These are phyloP conservation scores for Heteromeles arbutifolia DNA, from an alignment of 306 rosid species.

Conservation along the genomic window DNA sequence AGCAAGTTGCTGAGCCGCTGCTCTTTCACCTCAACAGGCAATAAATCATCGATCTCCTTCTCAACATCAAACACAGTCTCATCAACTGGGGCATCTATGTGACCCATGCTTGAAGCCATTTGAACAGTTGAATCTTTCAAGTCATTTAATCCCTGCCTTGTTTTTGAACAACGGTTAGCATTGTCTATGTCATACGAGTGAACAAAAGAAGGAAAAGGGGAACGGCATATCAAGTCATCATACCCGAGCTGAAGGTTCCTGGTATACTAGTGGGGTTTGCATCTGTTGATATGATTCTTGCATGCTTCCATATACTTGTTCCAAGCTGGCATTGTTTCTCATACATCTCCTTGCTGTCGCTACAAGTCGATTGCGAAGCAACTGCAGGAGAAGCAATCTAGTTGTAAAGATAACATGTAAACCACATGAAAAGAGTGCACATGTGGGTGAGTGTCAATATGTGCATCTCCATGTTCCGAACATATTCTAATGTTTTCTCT, in stretches of 20 bases:
- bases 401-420: neutral
- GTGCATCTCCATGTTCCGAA: neutral
- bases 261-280: slow-evolving; percentile 59
- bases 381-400: slow-evolving; percentile 33
- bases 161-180: slow-evolving; percentile 4
- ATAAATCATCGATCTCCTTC: slow-evolving; percentile 66
- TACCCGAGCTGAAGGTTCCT: slow-evolving; percentile 49
- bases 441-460: neutral
- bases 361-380: slow-evolving; percentile 51
- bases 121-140: slow-evolving; percentile 55
- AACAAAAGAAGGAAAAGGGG: neutral
- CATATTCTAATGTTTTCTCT: neutral
- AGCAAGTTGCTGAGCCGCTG: slow-evolving; percentile 80
- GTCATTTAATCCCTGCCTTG: slow-evolving; percentile 57
- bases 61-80: slow-evolving; percentile 60
- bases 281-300: slow-evolving; percentile 67
- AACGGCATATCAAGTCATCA: slow-evolving; percentile 1
- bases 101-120: slow-evolving; percentile 47
- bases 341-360: slow-evolving; percentile 49
- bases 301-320: slow-evolving; percentile 61
- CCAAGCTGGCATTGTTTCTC: slow-evolving; percentile 51
- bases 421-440: neutral
- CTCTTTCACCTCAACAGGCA: slow-evolving; percentile 80
- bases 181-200: neutral
- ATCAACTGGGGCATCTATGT: slow-evolving; percentile 39